Base-by-base conservation (phyloP, 768 basidiomycete genomes). In the Pisolithus sp. region DNA sequence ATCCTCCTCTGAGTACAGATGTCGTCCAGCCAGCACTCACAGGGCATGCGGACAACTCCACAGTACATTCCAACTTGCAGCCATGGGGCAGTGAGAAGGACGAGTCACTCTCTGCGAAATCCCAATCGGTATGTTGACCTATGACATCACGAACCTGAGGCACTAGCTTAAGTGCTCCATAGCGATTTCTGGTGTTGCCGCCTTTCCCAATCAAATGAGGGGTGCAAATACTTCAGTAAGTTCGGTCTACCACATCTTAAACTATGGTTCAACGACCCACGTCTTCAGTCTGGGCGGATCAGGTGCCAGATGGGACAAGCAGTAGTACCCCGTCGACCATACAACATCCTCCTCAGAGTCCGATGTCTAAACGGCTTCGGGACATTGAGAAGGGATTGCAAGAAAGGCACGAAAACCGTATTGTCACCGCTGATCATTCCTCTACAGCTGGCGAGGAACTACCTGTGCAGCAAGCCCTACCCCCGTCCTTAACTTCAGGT, bases 171-270 rank as follows among this genome's bases (percentile, higher is more conserved):
- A 34, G 43, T 15, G 50, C 18, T 46, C 34, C 49, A 48, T 52
- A 66, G 67, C 54, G 66, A 48, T 2, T 79, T 72, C 62, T 77
- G 71, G 46, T 40, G 37, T n/a, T 79, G 77, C 50, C 41, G 59
- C 6, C 64, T 64, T 50, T 21, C 36, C 9, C 28, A 9, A 31
- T 5, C 18, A 45, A 54, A 0, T 4, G 10, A 13, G 51, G 24
- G 12, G 6, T 68, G 67, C 26, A 36, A 45, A 0, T 79, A 75
- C 52, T 78, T 66, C 31, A 59, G 76, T 76, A 55, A 23, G 65
- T 54, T 15, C 36, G 10, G 13, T 26, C 28, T n/a, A 3, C 30
- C 1, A 17, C 15, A 2, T 41, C 50, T 28, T 17, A n/a, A 36
- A 7, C 17, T n/a, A n/a, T 17, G 58, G 57, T 55, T 52, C 24